A percentile compares a stretch with the other conserved stretches of the same genome.
These are phyloP conservation scores for Annulohypoxylon bovei DNA, from an alignment of 495 filamentous ascomycete genomes.

Conservation along the genomic window DNA sequence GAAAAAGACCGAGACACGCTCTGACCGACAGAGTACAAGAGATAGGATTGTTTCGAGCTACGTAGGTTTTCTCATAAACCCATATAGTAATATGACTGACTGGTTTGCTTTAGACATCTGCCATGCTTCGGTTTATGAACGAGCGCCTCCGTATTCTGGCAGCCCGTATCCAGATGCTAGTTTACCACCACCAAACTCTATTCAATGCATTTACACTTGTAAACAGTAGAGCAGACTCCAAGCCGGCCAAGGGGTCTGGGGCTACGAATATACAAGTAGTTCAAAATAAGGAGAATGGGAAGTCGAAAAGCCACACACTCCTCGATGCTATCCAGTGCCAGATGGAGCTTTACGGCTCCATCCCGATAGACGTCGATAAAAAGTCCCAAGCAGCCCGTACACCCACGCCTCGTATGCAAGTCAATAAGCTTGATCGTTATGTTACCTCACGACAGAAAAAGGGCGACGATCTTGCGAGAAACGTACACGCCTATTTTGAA, in stretches of 20 bases:
- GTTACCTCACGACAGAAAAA: slow-evolving; percentile 36
- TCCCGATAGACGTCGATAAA: slow-evolving; percentile 28
- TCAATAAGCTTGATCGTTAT: slow-evolving; percentile 35
- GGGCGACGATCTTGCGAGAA: slow-evolving; percentile 38
- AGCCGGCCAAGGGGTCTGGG: neutral
- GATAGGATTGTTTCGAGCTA: slow-evolving; percentile 33
- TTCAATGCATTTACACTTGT: slow-evolving; percentile 15
- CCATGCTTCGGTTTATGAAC: slow-evolving; percentile 44
- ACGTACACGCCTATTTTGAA: slow-evolving; percentile 41
- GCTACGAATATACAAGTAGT: neutral
- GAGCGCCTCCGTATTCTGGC: slow-evolving; percentile 34
- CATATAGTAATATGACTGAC: neutral
- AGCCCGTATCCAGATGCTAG: slow-evolving; percentile 32
- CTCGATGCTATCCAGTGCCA: slow-evolving; percentile 28
- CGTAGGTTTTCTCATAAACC: slow-evolving; percentile 21
- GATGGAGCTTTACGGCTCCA: slow-evolving; percentile 42
- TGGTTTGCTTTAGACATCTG: slow-evolving; percentile 33
- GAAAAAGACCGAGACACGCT: slow-evolving; percentile 18
- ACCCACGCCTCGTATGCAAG: slow-evolving; percentile 6
- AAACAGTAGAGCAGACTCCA: slow-evolving; percentile 3
- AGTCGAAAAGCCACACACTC: slow-evolving; percentile 3
- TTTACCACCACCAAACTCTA: slow-evolving; percentile 38
- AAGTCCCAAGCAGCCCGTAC: neutral
- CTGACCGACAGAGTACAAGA: slow-evolving; percentile 20
- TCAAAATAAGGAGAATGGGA: neutral